Evolutionary conservation across 371 early-diverging fungal species (phyloP), one percentile per base, ranked within the genome.

Genomic region (Actinomucor elegans): DNA sequence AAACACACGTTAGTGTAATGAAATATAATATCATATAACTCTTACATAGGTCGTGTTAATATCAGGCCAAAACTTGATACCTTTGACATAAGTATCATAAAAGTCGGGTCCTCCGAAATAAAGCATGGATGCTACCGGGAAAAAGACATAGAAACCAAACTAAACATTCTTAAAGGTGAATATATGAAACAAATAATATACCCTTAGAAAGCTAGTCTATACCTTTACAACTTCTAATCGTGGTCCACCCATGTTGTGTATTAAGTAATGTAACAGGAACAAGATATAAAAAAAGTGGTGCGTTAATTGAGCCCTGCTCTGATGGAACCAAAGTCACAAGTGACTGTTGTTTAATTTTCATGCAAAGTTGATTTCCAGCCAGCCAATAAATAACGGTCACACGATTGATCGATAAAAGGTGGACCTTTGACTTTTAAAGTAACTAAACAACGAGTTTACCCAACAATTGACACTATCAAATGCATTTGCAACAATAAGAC

Each of bases 141-240:
- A 80, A 31, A 80, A 77, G 3, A 80, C 75, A 66, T 80, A 80
- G 14, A 80, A 53, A 20, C 80, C 80, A 68, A 80, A 80, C 80
- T 79, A 53, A 14, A 21, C 3, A 14, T 2, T n/a, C 7, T 41
- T 9, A 41, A 1, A n/a, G n/a, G n/a, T n/a, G n/a, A n/a, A n/a
- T n/a, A n/a, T n/a, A 3, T 24, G 4, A 34, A 1, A 34, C 2
- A n/a, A 3, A 21, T 21, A 46, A 3, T 3, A 4, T 17, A 11
- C 9, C 10, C 14, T 36, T 9, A n/a, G 35, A 23, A n/a, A 32
- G 7, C 15, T 42, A 1, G 12, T 7, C 10, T 28, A 44, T 71
- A 78, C 79, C 61, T 78, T 78, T 33, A 73, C 56, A 18, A 78
- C 65, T 67, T 78, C 79, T 52, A 78, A 62, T 52, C 64, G 64